Evolutionary conservation across 192 early-diverging fungal species (phyloP).

Genomic region (Diversispora epigaea): DNA sequence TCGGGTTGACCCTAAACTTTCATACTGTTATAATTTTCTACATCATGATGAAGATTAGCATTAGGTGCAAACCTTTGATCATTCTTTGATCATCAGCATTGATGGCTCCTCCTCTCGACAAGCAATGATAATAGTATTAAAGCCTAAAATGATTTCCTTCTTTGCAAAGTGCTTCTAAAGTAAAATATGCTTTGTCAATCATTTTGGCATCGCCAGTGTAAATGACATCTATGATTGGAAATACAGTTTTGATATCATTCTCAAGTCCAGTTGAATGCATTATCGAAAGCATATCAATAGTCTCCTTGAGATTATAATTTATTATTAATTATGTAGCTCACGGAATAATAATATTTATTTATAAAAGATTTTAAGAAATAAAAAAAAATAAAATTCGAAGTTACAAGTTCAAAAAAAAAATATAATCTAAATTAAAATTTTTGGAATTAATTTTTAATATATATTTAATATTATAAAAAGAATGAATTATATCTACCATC

Average conservation of each 20-base stretch:
- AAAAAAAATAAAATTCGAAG: no score
- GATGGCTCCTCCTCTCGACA: constrained; percentile 35
- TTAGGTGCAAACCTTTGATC: no score
- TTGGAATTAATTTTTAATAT: no score
- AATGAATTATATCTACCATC: no score
- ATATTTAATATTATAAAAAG: no score
- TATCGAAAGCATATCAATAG: constrained; percentile 58
- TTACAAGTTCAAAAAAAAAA: no score
- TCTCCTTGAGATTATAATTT: constrained; percentile 54
- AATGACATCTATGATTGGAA: constrained; percentile 40
- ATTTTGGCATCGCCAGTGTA: constrained; percentile 34
- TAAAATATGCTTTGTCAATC: constrained; percentile 47
- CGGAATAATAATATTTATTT: no score
- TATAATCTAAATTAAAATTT: no score
- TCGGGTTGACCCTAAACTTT: constrained; percentile 48
- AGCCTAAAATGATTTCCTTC: constrained; percentile 52
- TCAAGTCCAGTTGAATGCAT: constrained; percentile 56
- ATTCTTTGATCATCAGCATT: neutral
- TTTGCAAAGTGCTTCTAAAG: constrained; percentile 48
- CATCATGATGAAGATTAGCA: constrained; percentile 45
- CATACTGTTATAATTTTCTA: constrained; percentile 51
- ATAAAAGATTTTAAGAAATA: no score
- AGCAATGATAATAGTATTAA: constrained; percentile 60
- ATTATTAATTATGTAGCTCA: no score
- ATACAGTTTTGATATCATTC: constrained; percentile 42